phyloP scores from a whole-genome alignment of 179 eudicot genomes.

The Pouteria campechiana region DNA sequence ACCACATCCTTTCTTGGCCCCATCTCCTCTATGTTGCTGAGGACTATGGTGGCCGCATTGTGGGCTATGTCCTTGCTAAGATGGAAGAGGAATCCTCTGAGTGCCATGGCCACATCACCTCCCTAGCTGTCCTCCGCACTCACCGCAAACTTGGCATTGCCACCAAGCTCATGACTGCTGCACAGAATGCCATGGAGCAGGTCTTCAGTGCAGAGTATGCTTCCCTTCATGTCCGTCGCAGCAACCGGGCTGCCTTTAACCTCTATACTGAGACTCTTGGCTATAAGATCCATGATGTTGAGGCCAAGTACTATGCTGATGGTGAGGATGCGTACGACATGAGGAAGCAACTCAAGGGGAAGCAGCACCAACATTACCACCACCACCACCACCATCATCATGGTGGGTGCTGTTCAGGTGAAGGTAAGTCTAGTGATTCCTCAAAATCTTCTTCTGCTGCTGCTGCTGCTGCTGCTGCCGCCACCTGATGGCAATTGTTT shows the following conservation, averaged over 20 bases:
- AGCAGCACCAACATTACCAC: conserved; percentile 13
- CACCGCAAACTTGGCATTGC: conserved; percentile 83
- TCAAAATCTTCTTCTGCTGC: too few species aligned
- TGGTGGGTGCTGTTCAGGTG: conserved; percentile 63
- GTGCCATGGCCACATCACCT: conserved; percentile 86
- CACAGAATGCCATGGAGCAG: conserved; percentile 82
- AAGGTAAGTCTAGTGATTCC: too few species aligned
- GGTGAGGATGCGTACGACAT: conserved; percentile 94
- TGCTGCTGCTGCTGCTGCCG: too few species aligned
- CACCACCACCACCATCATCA: conserved; percentile 12
- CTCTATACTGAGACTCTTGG: conserved; percentile 66
- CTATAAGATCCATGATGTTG: conserved; percentile 77
- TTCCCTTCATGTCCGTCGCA: conserved; percentile 72
- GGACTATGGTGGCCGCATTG: conserved; percentile 78
- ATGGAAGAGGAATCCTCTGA: conserved; percentile 86
- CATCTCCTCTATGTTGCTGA: conserved; percentile 80
- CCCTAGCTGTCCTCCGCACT: conserved; percentile 75
- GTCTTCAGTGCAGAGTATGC: conserved; percentile 57
- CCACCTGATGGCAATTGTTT: too few species aligned
- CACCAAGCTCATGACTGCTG: conserved; percentile 90
- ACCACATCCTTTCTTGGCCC: conserved; percentile 83
- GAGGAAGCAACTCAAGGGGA: conserved; percentile 69
- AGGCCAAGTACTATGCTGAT: conserved; percentile 87
- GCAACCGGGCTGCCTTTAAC: conserved; percentile 73
- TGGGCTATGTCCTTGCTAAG: conserved; percentile 87